Percentiles rank a stretch among this genome's conserved stretches.
These are phyloP conservation scores for Echeveria elegans DNA, from an alignment of 164 flowering plant genomes.

Conservation along the genomic window DNA sequence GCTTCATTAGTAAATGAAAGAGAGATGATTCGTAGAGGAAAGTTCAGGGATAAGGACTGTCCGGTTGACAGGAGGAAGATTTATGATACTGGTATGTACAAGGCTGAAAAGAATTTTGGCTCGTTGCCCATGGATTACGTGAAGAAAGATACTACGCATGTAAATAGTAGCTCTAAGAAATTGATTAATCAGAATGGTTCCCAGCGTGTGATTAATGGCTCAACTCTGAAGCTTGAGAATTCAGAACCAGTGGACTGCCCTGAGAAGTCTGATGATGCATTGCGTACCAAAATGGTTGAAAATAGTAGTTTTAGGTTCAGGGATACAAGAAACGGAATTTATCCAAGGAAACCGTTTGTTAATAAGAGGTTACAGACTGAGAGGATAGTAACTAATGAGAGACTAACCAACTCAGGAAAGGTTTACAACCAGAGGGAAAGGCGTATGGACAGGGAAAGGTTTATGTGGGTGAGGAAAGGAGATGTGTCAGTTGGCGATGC, in stretches of 20 bases:
- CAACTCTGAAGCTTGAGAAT: neutral
- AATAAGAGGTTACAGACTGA: neutral
- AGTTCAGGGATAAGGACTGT: neutral
- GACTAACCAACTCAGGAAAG: neutral
- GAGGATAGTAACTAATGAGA: neutral
- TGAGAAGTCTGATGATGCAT: neutral
- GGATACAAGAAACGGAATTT: neutral
- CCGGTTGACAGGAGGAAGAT: neutral
- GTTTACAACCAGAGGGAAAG: neutral
- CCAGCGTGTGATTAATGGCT: neutral
- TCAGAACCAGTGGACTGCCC: neutral
- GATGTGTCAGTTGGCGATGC: neutral
- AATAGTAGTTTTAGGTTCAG: neutral
- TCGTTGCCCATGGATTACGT: neutral
- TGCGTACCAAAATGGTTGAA: neutral
- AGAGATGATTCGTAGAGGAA: neutral
- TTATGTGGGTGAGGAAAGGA: conserved; percentile 5
- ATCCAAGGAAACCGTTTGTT: neutral
- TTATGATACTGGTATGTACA: neutral
- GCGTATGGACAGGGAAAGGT: too few species aligned
- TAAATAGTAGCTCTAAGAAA: neutral
- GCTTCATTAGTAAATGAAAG: neutral
- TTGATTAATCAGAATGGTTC: neutral
- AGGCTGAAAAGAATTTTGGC: neutral
- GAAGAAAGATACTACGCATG: neutral